Percentiles rank a stretch among this genome's conserved stretches.
phyloP scores from a whole-genome alignment of 306 rosid species.

The Vigna angularis region DNA sequence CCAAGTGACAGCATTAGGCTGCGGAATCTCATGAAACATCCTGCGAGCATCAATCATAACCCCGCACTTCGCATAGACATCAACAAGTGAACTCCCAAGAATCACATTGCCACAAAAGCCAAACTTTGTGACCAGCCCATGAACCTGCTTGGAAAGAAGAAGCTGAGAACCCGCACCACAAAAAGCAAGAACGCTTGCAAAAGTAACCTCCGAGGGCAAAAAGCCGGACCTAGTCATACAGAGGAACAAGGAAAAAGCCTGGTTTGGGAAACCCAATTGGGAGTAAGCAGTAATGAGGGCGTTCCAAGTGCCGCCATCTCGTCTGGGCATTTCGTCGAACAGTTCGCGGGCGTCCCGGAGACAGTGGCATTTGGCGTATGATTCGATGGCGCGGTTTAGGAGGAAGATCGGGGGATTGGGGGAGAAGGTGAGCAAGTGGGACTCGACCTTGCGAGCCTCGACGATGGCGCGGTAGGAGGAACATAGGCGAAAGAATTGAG shows the following conservation, averaged over 20 bases:
- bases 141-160: slow-evolving; percentile 59
- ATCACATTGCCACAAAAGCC: slow-evolving; percentile 66
- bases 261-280: slow-evolving; percentile 42
- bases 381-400: slow-evolving; percentile 70
- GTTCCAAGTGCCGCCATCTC: slow-evolving; percentile 82
- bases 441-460: slow-evolving; percentile 65
- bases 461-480: slow-evolving; percentile 56
- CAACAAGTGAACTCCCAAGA: slow-evolving; percentile 74
- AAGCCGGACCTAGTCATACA: slow-evolving; percentile 55
- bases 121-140: slow-evolving; percentile 55
- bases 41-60: slow-evolving; percentile 59
- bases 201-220: slow-evolving; percentile 54
- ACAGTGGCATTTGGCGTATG: slow-evolving; percentile 66
- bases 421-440: slow-evolving; percentile 63
- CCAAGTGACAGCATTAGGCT: slow-evolving; percentile 74
- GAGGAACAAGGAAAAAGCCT: slow-evolving; percentile 50
- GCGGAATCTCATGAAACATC: slow-evolving; percentile 66
- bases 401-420: slow-evolving; percentile 65
- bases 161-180: slow-evolving; percentile 55
- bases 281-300: slow-evolving; percentile 63
- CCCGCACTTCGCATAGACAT: slow-evolving; percentile 69
- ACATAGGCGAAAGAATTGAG: slow-evolving; percentile 67
- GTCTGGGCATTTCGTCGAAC: slow-evolving; percentile 80
- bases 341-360: slow-evolving; percentile 67
- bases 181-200: slow-evolving; percentile 64